Conservation (phyloP, 306 rosid species). For the Lotus japonicus region DNA sequence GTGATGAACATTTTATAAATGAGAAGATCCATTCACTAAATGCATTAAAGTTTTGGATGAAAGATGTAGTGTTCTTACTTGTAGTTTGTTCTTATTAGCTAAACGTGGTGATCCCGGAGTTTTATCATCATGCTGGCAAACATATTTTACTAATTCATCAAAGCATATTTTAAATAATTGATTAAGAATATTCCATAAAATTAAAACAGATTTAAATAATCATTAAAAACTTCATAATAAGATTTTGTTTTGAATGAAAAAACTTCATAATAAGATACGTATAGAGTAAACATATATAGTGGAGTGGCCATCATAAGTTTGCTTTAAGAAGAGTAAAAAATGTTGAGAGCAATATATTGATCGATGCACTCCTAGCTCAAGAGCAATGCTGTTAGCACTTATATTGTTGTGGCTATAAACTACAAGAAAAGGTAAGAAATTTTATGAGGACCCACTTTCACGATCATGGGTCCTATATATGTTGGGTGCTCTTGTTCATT, state of each 20-base stretch:
- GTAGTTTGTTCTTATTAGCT: no score
- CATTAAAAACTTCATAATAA: no score
- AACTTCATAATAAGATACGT: no score
- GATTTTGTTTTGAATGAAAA: no score
- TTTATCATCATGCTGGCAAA: no score
- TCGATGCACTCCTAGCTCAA: background rate
- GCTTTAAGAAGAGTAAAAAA: background rate
- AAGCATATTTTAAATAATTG: no score
- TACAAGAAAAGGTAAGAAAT: background rate
- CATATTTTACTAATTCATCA: no score
- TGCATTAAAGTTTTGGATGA: no score
- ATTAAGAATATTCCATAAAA: background rate
- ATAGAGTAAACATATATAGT: background rate
- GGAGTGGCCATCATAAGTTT: slow-evolving; percentile 20
- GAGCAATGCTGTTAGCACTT: background rate
- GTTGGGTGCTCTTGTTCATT: slow-evolving; percentile 22
- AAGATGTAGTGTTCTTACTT: no score
- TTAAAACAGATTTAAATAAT: background rate
- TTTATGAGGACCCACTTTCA: slow-evolving; percentile 9
- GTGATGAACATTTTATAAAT: no score
- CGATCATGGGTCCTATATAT: slow-evolving; percentile 20
- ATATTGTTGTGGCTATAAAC: slow-evolving; percentile 21
- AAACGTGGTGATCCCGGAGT: no score
- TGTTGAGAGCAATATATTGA: background rate
- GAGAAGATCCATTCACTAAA: no score